phyloP scores from a whole-genome alignment of 2,329 filamentous ascomycete species.

The Dactylellina sp. region DNA sequence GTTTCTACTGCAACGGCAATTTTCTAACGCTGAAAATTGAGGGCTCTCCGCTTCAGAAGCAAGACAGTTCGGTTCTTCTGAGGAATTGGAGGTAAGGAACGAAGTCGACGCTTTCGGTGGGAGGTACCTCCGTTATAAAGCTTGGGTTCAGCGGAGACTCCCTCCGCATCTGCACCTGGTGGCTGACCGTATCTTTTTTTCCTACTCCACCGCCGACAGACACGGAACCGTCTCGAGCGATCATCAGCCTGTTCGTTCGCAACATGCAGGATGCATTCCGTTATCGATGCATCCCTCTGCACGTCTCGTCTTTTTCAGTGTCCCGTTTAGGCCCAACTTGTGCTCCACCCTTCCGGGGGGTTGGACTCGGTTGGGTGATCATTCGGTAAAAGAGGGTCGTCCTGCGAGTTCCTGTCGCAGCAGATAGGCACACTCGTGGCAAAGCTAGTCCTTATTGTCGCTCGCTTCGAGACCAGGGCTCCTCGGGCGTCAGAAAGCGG shows the following conservation, averaged over 20 bases:
- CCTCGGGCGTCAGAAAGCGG: constrained; percentile 22
- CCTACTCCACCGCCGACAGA: constrained; percentile 20
- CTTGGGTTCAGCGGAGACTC: not conserved
- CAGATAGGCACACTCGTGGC: not conserved
- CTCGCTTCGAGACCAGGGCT: not conserved
- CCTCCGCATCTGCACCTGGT: constrained; percentile 1
- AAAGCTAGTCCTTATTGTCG: not conserved
- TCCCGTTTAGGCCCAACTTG: not conserved
- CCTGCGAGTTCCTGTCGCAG: constrained; percentile 33
- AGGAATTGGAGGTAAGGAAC: constrained; percentile 11
- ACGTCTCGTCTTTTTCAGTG: too few species aligned
- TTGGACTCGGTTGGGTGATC: constrained; percentile 23
- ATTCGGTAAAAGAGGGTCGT: constrained; percentile 23
- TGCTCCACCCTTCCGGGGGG: constrained; percentile 27
- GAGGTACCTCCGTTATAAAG: constrained; percentile 54
- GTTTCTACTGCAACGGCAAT: constrained; percentile 3
- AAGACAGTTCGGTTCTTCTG: constrained; percentile 13
- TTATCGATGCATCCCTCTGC: constrained; percentile 52
- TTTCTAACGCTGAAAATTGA: constrained; percentile 4
- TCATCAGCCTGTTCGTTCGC: constrained; percentile 33
- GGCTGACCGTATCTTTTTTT: constrained; percentile 7
- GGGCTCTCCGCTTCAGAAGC: not conserved
- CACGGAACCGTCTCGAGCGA: constrained; percentile 25
- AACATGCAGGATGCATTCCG: constrained; percentile 56
- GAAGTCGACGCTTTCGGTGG: constrained; percentile 10